Evolutionary conservation across 345 rosid species (phyloP).

Genomic region (Citrus cavaleriei): DNA sequence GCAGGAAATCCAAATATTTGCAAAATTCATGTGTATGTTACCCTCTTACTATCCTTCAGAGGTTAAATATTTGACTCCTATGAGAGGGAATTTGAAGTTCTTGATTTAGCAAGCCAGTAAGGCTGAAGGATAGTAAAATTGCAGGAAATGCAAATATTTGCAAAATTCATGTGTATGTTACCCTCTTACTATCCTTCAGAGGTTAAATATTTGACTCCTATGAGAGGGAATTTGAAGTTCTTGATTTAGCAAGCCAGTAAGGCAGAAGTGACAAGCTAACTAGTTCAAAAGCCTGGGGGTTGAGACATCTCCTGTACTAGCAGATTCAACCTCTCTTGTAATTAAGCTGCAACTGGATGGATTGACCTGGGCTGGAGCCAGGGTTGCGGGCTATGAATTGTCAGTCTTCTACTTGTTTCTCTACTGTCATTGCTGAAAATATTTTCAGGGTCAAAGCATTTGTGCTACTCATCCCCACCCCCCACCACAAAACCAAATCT

Average conservation of each 20-base stretch:
- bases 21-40: not conserved
- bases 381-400: not conserved
- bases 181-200: not conserved
- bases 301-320: not conserved
- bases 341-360: not conserved
- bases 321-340: not conserved
- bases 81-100: not conserved
- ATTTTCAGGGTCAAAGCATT: not conserved
- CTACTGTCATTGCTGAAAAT: not conserved
- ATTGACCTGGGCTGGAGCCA: not conserved
- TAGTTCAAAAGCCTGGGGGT: not conserved
- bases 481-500: too few species aligned
- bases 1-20: not conserved
- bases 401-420: not conserved
- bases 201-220: not conserved
- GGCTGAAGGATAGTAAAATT: not conserved
- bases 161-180: not conserved
- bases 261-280: constrained; percentile 1
- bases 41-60: not conserved
- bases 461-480: too few species aligned
- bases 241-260: not conserved
- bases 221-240: not conserved
- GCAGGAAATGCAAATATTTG: not conserved
- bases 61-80: not conserved
- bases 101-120: not conserved